Evolutionary conservation across 176 grass and related monocot species (phyloP).

Genomic region (Avena sativa): DNA sequence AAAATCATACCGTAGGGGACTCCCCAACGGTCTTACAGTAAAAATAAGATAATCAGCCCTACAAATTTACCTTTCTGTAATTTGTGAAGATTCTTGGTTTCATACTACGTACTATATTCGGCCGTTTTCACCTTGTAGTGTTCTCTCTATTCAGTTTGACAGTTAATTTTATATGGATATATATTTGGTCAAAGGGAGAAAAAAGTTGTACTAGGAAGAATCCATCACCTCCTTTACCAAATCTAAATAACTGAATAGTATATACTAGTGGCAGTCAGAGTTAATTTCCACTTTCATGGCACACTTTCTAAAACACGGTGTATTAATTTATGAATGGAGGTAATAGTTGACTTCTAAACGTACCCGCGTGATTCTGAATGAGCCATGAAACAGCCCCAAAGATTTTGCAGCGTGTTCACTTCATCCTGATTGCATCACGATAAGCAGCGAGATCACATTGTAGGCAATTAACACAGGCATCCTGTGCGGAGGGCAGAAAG

Average conservation of each 20-base stretch:
- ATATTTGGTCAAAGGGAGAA: neutral
- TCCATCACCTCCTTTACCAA: neutral
- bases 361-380: neutral
- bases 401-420: neutral
- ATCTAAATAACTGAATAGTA: neutral
- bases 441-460: slow-evolving; percentile 37
- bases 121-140: neutral
- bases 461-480: slow-evolving; percentile 49
- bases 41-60: neutral
- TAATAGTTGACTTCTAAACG: neutral
- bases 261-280: neutral
- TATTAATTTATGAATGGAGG: neutral
- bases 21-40: no score
- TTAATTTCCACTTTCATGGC: neutral
- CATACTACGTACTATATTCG: neutral
- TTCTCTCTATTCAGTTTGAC: neutral
- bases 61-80: neutral
- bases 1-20: no score
- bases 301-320: neutral
- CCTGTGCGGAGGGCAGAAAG: neutral
- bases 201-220: neutral
- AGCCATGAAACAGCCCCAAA: neutral
- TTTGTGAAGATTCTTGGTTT: neutral
- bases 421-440: neutral
- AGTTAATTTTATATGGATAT: no score